phyloP scores from a whole-genome alignment of 2,329 filamentous ascomycete genomes.

The Fusarium sp. region DNA sequence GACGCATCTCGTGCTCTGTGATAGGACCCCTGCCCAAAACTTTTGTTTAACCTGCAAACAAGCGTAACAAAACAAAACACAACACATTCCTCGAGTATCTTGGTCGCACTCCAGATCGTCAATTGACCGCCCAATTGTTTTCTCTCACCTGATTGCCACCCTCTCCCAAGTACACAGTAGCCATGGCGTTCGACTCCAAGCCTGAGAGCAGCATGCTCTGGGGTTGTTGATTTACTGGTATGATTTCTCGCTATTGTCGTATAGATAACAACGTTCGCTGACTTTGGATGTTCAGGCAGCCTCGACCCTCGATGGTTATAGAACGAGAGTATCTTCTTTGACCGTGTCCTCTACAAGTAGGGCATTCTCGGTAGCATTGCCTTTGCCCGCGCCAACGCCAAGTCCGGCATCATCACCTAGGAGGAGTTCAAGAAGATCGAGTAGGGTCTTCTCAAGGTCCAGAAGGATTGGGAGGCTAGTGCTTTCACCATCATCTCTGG shows the following conservation, averaged over 20 bases:
- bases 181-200: constrained; percentile 51
- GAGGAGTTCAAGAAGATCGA: constrained; percentile 84
- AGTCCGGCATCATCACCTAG: constrained; percentile 79
- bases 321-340: constrained; percentile 86
- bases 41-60: constrained; percentile 11
- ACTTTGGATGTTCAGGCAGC: constrained; percentile 68
- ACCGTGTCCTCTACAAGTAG: constrained; percentile 83
- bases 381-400: constrained; percentile 85
- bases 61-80: neutral
- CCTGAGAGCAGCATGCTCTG: constrained; percentile 54
- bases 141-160: neutral
- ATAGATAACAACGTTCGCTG: constrained; percentile 28
- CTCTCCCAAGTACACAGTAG: constrained; percentile 12
- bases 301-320: constrained; percentile 90
- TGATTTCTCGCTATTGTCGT: constrained; percentile 22
- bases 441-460: constrained; percentile 73
- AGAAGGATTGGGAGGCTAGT: constrained; percentile 68
- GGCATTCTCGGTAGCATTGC: constrained; percentile 87
- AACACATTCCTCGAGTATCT: constrained; percentile 10
- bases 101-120: neutral
- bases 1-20: constrained; percentile 18
- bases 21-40: constrained; percentile 17
- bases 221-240: constrained; percentile 69
- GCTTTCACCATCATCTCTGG: constrained; percentile 67
- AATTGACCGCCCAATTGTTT: neutral